Evolutionary conservation across 345 rosid genomes (phyloP), one percentile per base, ranked within the genome.

Genomic region (Angophora floribunda): DNA sequence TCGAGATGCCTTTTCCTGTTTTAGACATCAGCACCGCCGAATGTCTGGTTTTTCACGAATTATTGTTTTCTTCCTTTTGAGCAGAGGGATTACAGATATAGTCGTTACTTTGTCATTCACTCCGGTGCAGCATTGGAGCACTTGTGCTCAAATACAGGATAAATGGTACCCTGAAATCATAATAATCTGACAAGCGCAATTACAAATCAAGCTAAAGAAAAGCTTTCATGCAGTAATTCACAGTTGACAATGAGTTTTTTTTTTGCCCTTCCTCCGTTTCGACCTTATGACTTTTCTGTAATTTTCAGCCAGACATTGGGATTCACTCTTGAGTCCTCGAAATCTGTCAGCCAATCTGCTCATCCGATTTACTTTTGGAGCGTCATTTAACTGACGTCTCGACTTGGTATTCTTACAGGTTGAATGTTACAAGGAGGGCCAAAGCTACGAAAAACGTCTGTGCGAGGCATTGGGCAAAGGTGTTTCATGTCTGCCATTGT

Each of bases 201-300:
- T 55, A 55, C 61, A 21, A 55, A 55, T 55, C 26, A 55, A 55
- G 61, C 21, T 55, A 55, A 55, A 55, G 61, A 55, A 55, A 55
- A 55, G 57, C 61, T 55, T 22, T 55, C 61, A 55, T 0, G 26
- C 61, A 0, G 11, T 22, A 55, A 8, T 4, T 55, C 61, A 55
- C 61, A 0, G 28, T 55, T 36, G 82, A 92, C 94, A 55, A 98
- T 96, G 93, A 41, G 91, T 86, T 86, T 85, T 85, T 75, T 19
- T 4, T 36, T 36, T 36, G 41, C 36, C 28, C 51, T 9, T 17
- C 19, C 50, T 85, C 44, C 11, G 15, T 85, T 87, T 9, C 50
- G 84, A 4, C 0, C 4, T 65, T 41, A 2, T 65, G 78, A 30
- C 7, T 65, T 41, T 6, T 14, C 41, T 30, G 7, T 63, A 65